phyloP scores from a whole-genome alignment of 257 asterid genomes.

The Knoxia roxburghii region DNA sequence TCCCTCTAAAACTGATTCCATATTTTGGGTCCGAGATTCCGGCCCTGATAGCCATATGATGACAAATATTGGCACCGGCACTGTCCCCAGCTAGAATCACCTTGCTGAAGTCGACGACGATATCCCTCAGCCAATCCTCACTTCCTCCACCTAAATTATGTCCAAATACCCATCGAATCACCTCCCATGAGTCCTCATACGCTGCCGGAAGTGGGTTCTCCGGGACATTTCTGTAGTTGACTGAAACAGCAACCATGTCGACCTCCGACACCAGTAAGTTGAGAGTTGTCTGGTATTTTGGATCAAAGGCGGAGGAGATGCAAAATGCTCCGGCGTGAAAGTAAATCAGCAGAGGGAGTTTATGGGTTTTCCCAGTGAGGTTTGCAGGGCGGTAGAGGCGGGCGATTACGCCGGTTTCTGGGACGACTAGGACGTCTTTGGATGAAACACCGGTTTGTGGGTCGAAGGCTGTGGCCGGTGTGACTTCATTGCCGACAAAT shows the following conservation, averaged over 20 bases:
- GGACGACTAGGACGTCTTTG: constrained; percentile 36
- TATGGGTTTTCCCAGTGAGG: constrained; percentile 8
- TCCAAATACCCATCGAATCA: constrained; percentile 40
- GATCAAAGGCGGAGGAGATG: constrained; percentile 46
- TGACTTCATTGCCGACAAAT: constrained; percentile 38
- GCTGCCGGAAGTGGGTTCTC: constrained; percentile 66
- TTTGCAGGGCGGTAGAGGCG: constrained; percentile 47
- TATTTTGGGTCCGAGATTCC: neutral
- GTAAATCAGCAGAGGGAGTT: constrained; percentile 53
- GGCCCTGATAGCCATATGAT: constrained; percentile 45
- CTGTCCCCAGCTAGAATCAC: constrained; percentile 74
- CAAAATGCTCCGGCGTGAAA: constrained; percentile 78
- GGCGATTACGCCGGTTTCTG: constrained; percentile 40
- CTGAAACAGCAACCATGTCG: constrained; percentile 38
- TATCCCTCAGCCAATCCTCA: constrained; percentile 38
- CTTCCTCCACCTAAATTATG: constrained; percentile 15
- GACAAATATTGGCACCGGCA: constrained; percentile 76
- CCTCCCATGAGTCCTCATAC: constrained; percentile 63
- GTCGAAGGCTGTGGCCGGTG: constrained; percentile 39
- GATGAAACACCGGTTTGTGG: constrained; percentile 46
- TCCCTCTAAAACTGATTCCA: constrained; percentile 30
- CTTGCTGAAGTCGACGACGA: constrained; percentile 36
- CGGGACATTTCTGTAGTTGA: constrained; percentile 55
- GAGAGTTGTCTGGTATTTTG: constrained; percentile 42
- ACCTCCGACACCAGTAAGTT: constrained; percentile 40